phyloP scores from a whole-genome alignment of 2,329 filamentous ascomycete species.

The Fusarium musae region DNA sequence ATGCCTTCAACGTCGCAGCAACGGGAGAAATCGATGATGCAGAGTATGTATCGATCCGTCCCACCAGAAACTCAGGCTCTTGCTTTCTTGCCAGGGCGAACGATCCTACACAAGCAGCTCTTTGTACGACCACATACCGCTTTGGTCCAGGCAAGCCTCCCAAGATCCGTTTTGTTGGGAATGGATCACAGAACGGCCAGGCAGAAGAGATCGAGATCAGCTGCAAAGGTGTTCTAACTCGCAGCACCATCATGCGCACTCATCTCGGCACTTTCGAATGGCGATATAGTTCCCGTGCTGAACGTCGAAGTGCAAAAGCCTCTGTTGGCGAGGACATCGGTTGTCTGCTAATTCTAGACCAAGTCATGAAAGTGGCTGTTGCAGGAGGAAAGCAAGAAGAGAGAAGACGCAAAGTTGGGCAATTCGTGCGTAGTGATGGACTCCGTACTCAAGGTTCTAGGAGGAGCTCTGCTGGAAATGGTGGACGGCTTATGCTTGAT shows the following conservation, averaged over 20 bases:
- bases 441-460: slow-evolving; percentile 54
- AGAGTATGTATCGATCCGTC: slow-evolving; percentile 64
- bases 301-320: slow-evolving; percentile 54
- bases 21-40: slow-evolving; percentile 53
- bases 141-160: slow-evolving; percentile 66
- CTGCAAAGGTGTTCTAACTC: slow-evolving; percentile 57
- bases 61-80: slow-evolving; percentile 57
- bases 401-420: slow-evolving; percentile 51
- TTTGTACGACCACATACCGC: slow-evolving; percentile 66
- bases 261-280: slow-evolving; percentile 65
- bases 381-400: slow-evolving; percentile 46
- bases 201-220: slow-evolving; percentile 43
- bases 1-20: slow-evolving; percentile 54
- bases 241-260: slow-evolving; percentile 58
- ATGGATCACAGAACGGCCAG: background rate
- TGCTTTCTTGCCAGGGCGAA: slow-evolving; percentile 60
- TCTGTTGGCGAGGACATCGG: slow-evolving; percentile 44
- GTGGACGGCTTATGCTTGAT: slow-evolving; percentile 60
- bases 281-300: slow-evolving; percentile 62
- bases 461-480: slow-evolving; percentile 59
- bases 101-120: slow-evolving; percentile 46
- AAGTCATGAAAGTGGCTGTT: slow-evolving; percentile 50
- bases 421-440: slow-evolving; percentile 55
- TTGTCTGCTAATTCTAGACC: slow-evolving; percentile 64
- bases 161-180: slow-evolving; percentile 49